phyloP scores from a whole-genome alignment of 225 moss, liverwort and hornwort genomes.

The Pseudisothecium myosuroides region DNA sequence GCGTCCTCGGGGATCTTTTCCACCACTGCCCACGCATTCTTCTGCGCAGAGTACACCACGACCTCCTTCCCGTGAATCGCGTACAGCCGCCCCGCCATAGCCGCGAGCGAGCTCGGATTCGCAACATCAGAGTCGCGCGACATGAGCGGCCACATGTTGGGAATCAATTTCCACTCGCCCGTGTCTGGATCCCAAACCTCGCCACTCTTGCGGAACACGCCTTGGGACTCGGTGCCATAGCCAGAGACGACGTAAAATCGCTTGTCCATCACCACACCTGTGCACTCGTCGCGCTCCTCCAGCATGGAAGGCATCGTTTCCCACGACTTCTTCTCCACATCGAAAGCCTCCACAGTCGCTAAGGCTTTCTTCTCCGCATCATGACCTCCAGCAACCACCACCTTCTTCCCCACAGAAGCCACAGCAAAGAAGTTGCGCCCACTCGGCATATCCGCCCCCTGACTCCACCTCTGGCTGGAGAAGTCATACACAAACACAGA shows the following conservation, averaged over 20 bases:
- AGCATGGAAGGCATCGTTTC: slow-evolving; percentile 32
- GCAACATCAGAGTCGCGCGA: slow-evolving; percentile 22
- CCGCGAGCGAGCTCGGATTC: slow-evolving; percentile 30
- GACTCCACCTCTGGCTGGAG: slow-evolving; percentile 39
- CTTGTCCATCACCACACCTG: slow-evolving; percentile 49
- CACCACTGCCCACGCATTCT: slow-evolving; percentile 15
- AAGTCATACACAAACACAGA: slow-evolving; percentile 73
- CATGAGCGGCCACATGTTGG: slow-evolving; percentile 51
- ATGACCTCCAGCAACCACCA: slow-evolving; percentile 76
- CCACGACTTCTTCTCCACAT: slow-evolving; percentile 47
- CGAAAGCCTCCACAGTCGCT: slow-evolving; percentile 52
- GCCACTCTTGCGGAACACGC: slow-evolving; percentile 50
- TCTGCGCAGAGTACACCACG: background rate
- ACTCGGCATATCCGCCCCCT: slow-evolving; percentile 55
- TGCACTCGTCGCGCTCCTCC: slow-evolving; percentile 80
- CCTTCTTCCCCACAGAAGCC: slow-evolving; percentile 20
- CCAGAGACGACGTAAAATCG: slow-evolving; percentile 61
- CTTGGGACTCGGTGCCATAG: slow-evolving; percentile 60
- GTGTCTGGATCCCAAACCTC: slow-evolving; percentile 45
- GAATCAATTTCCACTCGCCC: slow-evolving; percentile 37
- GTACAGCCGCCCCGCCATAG: slow-evolving; percentile 5
- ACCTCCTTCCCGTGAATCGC: slow-evolving; percentile 23
- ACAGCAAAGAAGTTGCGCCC: slow-evolving; percentile 71
- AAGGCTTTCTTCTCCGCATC: slow-evolving; percentile 78
- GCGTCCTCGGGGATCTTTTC: slow-evolving; percentile 25